Conservation (phyloP, 1,284 basidiomycete genomes). For the Fistulinella cinereoalba region DNA sequence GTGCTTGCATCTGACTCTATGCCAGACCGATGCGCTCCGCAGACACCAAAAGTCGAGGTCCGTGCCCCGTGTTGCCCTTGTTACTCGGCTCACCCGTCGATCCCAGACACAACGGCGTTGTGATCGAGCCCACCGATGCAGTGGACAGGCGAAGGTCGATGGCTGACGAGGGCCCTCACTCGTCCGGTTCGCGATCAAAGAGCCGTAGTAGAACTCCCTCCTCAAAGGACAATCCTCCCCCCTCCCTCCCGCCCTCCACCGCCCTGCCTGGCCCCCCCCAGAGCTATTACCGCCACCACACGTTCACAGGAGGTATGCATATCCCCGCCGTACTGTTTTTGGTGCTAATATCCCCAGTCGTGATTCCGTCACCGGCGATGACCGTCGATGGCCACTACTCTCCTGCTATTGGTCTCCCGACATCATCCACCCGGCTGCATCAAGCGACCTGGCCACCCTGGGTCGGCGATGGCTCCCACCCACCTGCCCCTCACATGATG, state of each 20-base stretch:
- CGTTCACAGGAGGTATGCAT: slow-evolving; percentile 36
- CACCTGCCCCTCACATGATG: slow-evolving; percentile 35
- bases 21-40: slow-evolving; percentile 56
- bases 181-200: slow-evolving; percentile 44
- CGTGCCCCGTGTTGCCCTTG: slow-evolving; percentile 15
- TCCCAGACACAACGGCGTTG: slow-evolving; percentile 62
- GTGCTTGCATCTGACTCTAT: slow-evolving; percentile 12
- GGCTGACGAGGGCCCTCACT: slow-evolving; percentile 37
- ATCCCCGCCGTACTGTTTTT: slow-evolving; percentile 2
- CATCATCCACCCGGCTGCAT: slow-evolving; percentile 49
- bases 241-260: slow-evolving; percentile 32
- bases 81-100: slow-evolving; percentile 5
- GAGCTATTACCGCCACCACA: slow-evolving; percentile 65
- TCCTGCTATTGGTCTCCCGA: slow-evolving; percentile 43
- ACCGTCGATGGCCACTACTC: slow-evolving; percentile 35
- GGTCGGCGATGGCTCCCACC: slow-evolving; percentile 30
- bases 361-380: slow-evolving; percentile 34
- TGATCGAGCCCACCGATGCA: slow-evolving; percentile 50
- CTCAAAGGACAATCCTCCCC: slow-evolving; percentile 37
- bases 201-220: slow-evolving; percentile 52
- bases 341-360: slow-evolving; percentile 11
- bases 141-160: slow-evolving; percentile 33
- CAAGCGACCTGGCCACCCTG: slow-evolving; percentile 41
- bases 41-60: slow-evolving; percentile 68
- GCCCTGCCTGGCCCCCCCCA: slow-evolving; percentile 37